Percentiles rank a stretch among this genome's conserved stretches.
Evolutionary conservation across 2,329 filamentous ascomycete genomes (phyloP).

Genomic region (Aulographum hederae): DNA sequence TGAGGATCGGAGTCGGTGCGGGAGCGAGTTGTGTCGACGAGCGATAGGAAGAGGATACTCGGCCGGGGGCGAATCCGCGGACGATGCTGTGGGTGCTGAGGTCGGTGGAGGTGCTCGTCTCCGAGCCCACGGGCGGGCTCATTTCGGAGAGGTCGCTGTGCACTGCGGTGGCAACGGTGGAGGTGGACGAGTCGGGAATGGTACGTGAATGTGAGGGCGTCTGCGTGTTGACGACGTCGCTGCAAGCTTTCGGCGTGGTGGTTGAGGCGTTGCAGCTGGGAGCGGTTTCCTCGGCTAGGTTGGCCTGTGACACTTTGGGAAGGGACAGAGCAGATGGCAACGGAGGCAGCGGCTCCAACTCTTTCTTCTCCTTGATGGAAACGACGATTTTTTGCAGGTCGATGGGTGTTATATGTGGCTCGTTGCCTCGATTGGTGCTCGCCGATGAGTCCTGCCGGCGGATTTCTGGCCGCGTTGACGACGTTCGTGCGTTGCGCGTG

Average conservation of each 20-base stretch:
- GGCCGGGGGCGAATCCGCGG: conserved; percentile 68
- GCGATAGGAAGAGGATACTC: conserved; percentile 49
- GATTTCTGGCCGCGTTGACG: conserved; percentile 42
- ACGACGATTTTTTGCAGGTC: conserved; percentile 89
- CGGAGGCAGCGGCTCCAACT: conserved; percentile 35
- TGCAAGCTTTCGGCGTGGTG: conserved; percentile 19
- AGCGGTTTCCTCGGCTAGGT: conserved; percentile 18
- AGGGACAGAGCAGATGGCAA: conserved; percentile 20
- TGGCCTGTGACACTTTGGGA: conserved; percentile 1
- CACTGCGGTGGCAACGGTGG: conserved; percentile 31
- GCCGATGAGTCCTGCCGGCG: conserved; percentile 52
- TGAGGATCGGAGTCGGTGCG: conserved; percentile 38
- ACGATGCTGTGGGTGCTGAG: conserved; percentile 53
- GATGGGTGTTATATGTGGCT: conserved; percentile 82
- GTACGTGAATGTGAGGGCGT: conserved; percentile 19
- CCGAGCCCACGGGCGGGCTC: conserved; percentile 30
- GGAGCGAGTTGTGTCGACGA: conserved; percentile 36
- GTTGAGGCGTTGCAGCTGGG: conserved; percentile 23
- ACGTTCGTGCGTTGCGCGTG: conserved; percentile 23
- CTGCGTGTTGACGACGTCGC: no score
- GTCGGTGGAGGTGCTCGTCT: conserved; percentile 44
- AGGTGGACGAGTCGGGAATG: conserved; percentile 40
- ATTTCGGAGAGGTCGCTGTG: conserved; percentile 16
- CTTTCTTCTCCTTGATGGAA: conserved; percentile 71
- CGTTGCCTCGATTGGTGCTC: conserved; percentile 51